A percentile compares a stretch with the other conserved stretches of the same genome.
Evolutionary conservation across 352 stramenopile species (phyloP).

Genomic region (Phytopythium litorale): DNA sequence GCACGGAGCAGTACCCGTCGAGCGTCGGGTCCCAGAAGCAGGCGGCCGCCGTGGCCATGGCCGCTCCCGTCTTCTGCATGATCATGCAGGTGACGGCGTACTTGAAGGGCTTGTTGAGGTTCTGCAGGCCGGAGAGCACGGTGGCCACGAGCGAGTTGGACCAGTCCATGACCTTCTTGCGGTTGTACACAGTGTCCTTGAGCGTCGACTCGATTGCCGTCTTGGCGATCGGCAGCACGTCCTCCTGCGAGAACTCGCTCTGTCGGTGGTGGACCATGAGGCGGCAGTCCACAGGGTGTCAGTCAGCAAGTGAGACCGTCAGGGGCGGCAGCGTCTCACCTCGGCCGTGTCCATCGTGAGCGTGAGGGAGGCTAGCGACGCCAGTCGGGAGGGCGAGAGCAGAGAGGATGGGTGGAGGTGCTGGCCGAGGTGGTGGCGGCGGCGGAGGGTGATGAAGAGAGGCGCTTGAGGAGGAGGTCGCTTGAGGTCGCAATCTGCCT

Average conservation of each 20-base stretch:
- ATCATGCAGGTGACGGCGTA: constrained; percentile 83
- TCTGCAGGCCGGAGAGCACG: constrained; percentile 78
- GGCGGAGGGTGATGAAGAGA: neutral
- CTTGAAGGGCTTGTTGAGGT: constrained; percentile 88
- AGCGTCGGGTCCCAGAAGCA: constrained; percentile 78
- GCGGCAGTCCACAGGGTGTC: neutral
- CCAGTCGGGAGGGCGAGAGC: neutral
- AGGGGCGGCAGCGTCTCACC: constrained; percentile 10
- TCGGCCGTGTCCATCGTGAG: constrained; percentile 43
- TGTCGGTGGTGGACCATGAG: constrained; percentile 9
- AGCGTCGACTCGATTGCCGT: constrained; percentile 69
- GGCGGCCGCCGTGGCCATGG: constrained; percentile 59
- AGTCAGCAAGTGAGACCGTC: neutral
- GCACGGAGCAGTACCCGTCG: constrained; percentile 77
- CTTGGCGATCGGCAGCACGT: constrained; percentile 74
- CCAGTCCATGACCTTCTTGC: constrained; percentile 86
- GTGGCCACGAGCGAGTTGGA: constrained; percentile 75
- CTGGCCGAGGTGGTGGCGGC: neutral
- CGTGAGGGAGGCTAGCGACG: neutral
- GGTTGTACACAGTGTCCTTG: constrained; percentile 83
- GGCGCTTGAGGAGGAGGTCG: neutral
- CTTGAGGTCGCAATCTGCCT: neutral
- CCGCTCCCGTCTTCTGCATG: constrained; percentile 82
- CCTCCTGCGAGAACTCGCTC: constrained; percentile 78
- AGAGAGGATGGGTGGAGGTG: neutral